A percentile compares a stretch with the other conserved stretches of the same genome.
Conservation (phyloP, 768 basidiomycete genomes). For the Kockovaella imperatae region DNA sequence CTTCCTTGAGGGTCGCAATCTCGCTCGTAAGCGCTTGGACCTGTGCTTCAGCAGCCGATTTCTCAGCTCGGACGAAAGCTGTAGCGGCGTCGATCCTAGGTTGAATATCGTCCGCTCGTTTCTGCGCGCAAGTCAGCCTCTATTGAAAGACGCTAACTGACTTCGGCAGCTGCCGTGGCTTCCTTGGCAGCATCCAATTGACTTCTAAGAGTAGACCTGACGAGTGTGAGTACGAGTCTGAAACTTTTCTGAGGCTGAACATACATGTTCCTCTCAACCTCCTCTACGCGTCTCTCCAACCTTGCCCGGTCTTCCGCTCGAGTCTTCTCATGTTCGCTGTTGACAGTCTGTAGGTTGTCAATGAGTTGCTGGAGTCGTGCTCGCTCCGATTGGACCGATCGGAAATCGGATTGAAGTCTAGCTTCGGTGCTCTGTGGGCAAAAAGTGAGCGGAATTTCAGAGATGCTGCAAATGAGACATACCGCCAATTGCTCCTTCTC, state of each 20-base stretch:
- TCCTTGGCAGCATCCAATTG: conserved; percentile 29
- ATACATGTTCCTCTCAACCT: conserved; percentile 71
- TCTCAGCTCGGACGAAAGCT: conserved; percentile 22
- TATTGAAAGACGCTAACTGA: conserved; percentile 4
- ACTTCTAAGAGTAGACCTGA: conserved; percentile 26
- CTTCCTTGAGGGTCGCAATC: conserved; percentile 17
- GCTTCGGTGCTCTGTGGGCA: conserved; percentile 59
- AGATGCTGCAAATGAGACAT: conserved; percentile 21
- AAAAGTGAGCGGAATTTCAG: background rate
- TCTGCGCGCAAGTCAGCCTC: conserved; percentile 3
- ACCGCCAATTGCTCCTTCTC: conserved; percentile 95
- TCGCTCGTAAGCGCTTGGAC: conserved; percentile 22
- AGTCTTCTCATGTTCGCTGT: conserved; percentile 73
- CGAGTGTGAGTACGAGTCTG: conserved; percentile 6
- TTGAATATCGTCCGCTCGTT: conserved; percentile 23
- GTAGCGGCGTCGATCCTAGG: conserved; percentile 25
- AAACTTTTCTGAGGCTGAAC: conserved; percentile 24
- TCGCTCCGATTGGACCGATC: conserved; percentile 66
- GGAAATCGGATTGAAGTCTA: conserved; percentile 79
- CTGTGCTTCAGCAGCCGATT: conserved; percentile 26
- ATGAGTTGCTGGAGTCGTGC: conserved; percentile 80
- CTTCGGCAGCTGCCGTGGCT: conserved; percentile 31
- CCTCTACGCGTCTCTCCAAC: conserved; percentile 68
- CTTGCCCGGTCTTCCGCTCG: conserved; percentile 74
- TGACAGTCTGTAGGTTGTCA: conserved; percentile 82